A percentile compares a stretch with the other conserved stretches of the same genome.
phyloP scores from a whole-genome alignment of 169 alveolate genomes.

The Perkinsus olseni region DNA sequence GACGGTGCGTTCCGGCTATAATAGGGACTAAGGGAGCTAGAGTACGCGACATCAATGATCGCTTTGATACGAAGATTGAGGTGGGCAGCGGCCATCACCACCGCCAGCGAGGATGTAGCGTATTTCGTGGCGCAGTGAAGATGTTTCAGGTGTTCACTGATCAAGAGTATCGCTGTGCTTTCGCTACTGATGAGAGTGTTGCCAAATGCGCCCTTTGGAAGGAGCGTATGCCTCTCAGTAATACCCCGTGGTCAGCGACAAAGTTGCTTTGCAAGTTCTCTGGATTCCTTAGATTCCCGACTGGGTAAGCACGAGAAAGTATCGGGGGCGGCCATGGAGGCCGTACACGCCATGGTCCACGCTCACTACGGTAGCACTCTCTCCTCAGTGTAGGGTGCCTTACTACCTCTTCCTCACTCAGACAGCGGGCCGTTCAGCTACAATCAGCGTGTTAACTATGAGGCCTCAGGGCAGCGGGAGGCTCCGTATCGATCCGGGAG shows the following conservation, averaged over 20 bases:
- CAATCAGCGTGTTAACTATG: background rate
- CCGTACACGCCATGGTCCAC: background rate
- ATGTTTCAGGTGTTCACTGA: background rate
- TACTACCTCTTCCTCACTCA: background rate
- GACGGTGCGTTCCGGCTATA: background rate
- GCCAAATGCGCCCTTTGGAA: background rate
- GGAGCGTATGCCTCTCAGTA: background rate
- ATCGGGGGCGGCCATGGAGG: background rate
- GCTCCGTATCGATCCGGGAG: background rate
- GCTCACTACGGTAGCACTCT: background rate
- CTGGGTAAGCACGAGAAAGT: background rate
- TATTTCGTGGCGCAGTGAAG: too few relatives aligned
- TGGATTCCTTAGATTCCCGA: background rate
- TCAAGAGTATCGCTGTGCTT: background rate
- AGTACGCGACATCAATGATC: background rate
- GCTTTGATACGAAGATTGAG: background rate
- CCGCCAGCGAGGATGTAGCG: background rate
- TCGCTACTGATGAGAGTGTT: background rate
- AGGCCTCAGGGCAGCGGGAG: background rate
- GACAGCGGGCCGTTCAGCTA: background rate
- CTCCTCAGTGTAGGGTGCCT: too few relatives aligned
- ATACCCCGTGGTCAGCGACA: background rate
- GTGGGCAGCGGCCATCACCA: background rate
- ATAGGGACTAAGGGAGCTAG: background rate
- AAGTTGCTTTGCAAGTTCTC: too few relatives aligned